Conservation (phyloP, 2,329 filamentous ascomycete species). For the Cordyceps tenuipes region DNA sequence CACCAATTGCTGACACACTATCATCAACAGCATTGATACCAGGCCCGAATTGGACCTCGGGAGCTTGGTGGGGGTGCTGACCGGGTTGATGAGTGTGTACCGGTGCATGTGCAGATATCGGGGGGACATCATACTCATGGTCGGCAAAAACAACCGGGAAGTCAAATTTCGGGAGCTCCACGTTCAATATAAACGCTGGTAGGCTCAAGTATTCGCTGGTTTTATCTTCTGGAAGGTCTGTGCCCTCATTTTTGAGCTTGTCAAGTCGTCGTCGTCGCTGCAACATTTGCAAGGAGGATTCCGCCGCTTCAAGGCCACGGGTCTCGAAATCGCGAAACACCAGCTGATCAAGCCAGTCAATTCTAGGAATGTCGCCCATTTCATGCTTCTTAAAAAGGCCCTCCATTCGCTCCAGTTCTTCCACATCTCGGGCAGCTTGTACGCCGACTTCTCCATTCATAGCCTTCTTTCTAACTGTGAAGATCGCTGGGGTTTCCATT, state of each 20-base stretch:
- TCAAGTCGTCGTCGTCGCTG: conserved; percentile 36
- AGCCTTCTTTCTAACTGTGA: conserved; percentile 46
- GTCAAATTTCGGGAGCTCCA: conserved; percentile 91
- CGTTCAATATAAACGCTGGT: conserved; percentile 69
- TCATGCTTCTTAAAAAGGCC: conserved; percentile 94
- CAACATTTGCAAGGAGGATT: conserved; percentile 51
- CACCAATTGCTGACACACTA: conserved; percentile 37
- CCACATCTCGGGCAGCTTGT: conserved; percentile 58
- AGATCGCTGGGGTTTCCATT: conserved; percentile 65
- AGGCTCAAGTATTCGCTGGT: conserved; percentile 32
- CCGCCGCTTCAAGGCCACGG: conserved; percentile 56
- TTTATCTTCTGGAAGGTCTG: conserved; percentile 23
- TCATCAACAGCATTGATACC: conserved; percentile 68
- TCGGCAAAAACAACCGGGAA: conserved; percentile 94
- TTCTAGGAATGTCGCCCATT: conserved; percentile 87
- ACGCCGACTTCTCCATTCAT: conserved; percentile 41
- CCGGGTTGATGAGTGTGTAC: conserved; percentile 47
- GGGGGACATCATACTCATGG: conserved; percentile 80
- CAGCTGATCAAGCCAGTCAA: conserved; percentile 92
- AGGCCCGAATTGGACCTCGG: conserved; percentile 82
- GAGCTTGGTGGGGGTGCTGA: conserved; percentile 65
- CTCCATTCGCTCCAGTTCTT: conserved; percentile 84
- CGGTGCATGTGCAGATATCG: conserved; percentile 66
- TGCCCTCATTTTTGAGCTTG: conserved; percentile 21
- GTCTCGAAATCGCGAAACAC: conserved; percentile 89